Conservation (phyloP, 495 filamentous ascomycete species). For the Annulohypoxylon bovei region DNA sequence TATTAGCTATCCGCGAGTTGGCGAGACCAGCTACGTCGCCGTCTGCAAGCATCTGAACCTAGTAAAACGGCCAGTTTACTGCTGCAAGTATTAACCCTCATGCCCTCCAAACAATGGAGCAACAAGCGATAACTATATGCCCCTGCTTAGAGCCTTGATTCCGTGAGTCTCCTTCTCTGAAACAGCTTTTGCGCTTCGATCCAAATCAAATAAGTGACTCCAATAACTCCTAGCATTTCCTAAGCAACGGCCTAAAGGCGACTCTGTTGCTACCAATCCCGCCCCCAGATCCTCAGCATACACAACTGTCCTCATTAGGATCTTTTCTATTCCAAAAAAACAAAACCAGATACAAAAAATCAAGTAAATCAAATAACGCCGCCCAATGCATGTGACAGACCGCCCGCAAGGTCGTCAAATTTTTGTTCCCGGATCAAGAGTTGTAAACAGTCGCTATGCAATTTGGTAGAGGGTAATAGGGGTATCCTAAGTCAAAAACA, state of each 20-base stretch:
- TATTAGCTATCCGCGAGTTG: constrained; percentile 46
- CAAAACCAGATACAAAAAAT: constrained; percentile 18
- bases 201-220: constrained; percentile 22
- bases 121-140: constrained; percentile 44
- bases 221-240: constrained; percentile 40
- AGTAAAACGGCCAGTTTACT: constrained; percentile 20
- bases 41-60: constrained; percentile 37
- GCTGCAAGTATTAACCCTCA: constrained; percentile 35
- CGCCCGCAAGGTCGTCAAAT: constrained; percentile 42
- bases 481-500: constrained; percentile 49
- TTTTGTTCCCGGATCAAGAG: constrained; percentile 44
- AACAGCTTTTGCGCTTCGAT: constrained; percentile 18
- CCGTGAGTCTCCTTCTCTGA: constrained; percentile 24
- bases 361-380: constrained; percentile 42
- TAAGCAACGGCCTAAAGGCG: constrained; percentile 20
- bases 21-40: constrained; percentile 27
- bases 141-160: constrained; percentile 21
- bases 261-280: constrained; percentile 23
- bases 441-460: constrained; percentile 63
- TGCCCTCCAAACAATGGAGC: constrained; percentile 37
- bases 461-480: constrained; percentile 55
- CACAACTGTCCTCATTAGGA: constrained; percentile 10
- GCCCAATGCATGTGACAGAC: constrained; percentile 48
- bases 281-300: constrained; percentile 20
- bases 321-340: constrained; percentile 26